phyloP scores from a whole-genome alignment of 352 stramenopile species.

The Globisporangium lucens region DNA sequence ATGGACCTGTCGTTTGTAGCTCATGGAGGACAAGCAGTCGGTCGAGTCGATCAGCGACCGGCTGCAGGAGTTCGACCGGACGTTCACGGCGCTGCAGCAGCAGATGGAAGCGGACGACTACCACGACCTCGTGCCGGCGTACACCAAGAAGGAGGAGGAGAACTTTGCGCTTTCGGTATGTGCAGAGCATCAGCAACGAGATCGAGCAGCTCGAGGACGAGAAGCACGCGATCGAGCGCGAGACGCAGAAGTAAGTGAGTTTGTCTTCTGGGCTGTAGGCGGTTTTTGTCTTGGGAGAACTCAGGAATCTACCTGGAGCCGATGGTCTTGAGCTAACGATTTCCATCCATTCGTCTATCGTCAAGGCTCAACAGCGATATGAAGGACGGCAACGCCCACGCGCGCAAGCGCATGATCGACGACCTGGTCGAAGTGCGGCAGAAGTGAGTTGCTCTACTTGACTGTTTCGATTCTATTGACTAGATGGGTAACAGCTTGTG shows the following conservation, averaged over 20 bases:
- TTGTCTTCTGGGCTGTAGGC: neutral
- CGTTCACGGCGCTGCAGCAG: slow-evolving; percentile 54
- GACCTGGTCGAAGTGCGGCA: slow-evolving; percentile 67
- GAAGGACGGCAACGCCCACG: slow-evolving; percentile 63
- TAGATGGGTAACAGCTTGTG: neutral
- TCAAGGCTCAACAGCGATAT: slow-evolving; percentile 52
- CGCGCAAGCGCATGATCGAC: slow-evolving; percentile 69
- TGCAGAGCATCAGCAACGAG: slow-evolving; percentile 79
- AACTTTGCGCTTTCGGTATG: slow-evolving; percentile 81
- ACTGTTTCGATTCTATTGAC: neutral
- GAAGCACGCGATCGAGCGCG: slow-evolving; percentile 47
- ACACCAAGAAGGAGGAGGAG: slow-evolving; percentile 73
- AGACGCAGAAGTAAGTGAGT: slow-evolving; percentile 69
- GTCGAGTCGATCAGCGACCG: slow-evolving; percentile 69
- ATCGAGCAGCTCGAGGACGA: slow-evolving; percentile 83
- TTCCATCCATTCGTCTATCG: neutral
- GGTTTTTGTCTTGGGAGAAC: neutral
- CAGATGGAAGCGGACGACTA: slow-evolving; percentile 68
- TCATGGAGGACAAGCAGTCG: slow-evolving; percentile 65
- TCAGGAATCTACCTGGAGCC: too few species aligned
- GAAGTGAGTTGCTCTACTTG: slow-evolving; percentile 29
- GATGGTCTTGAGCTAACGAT: neutral
- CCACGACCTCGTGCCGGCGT: slow-evolving; percentile 52
- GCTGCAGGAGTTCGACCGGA: slow-evolving; percentile 71
- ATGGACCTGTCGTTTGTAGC: slow-evolving; percentile 20